Evolutionary conservation across 1,284 basidiomycete genomes (phyloP), one percentile per base, ranked within the genome.

Genomic region (Ustilago loliicola): DNA sequence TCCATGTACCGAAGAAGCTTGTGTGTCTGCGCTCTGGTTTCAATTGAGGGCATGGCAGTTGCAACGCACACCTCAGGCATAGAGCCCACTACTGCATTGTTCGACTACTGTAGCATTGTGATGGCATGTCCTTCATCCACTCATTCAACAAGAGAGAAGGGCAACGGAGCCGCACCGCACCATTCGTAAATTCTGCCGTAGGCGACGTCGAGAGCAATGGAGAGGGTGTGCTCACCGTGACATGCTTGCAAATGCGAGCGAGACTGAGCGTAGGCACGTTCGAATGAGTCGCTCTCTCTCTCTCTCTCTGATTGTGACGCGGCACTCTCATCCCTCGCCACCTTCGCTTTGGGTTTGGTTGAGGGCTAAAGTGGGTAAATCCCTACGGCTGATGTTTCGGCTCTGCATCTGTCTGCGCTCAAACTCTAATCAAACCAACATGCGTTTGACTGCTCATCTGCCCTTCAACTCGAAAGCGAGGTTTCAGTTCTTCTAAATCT

Each of bases 401-500:
- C n/a, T 21, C 21, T 45, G 42, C n/a, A 21, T 45, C n/a, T 45
- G 42, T n/a, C 21, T 45, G 42, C 42, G 21, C 9, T 45, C 21
- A 45, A 50, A 50, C 48, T 19, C 48, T 50, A 50, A 27, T 25
- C 27, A 50, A 29, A 50, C 23, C n/a, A 1, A 17, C 25, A 15
- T 19, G 27, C 27, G 34, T 19, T 21, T 53, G 29, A 53, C 52
- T 53, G 30, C 52, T 53, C 17, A n/a, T 34, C 30, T 53, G 29
- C 52, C 52, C 36, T 21, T 34, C 4, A 17, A 8, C 11, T 51
- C 25, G 3, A 53, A 25, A 38, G 40, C 27, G 47, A 50, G 48
- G 48, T 50, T 61, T 69, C 60, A 67, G 13, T 67, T 73, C 71
- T 73, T 73, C 71, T 34, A 67, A 73, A 61, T 61, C 61, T 57